Percentiles rank a stretch among this genome's conserved stretches.
phyloP scores from a whole-genome alignment of 345 rosid species.

The Salix koriyanagi region DNA sequence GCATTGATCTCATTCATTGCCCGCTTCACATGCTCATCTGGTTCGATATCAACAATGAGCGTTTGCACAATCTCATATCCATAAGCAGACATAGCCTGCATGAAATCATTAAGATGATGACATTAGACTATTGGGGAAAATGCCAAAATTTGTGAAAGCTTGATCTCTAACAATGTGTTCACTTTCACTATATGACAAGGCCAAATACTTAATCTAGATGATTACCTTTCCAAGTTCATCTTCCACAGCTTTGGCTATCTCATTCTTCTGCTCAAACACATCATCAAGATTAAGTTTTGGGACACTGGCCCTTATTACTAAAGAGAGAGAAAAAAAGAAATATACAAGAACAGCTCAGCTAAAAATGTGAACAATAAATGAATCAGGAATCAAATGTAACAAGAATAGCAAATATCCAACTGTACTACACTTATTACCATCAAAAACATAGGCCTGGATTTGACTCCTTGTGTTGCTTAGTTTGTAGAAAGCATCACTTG shows the following conservation, averaged over 20 bases:
- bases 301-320: slow-evolving; percentile 12
- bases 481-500: slow-evolving; percentile 15
- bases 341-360: neutral
- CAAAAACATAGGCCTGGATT: slow-evolving; percentile 20
- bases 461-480: slow-evolving; percentile 14
- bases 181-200: neutral
- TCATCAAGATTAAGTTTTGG: slow-evolving; percentile 16
- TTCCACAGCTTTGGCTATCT: slow-evolving; percentile 16
- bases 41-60: slow-evolving; percentile 21
- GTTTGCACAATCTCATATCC: slow-evolving; percentile 26
- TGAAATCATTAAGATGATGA: neutral
- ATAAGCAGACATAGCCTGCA: slow-evolving; percentile 27
- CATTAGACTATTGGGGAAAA: neutral
- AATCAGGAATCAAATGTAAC: neutral
- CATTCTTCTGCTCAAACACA: slow-evolving; percentile 14
- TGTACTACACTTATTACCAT: neutral
- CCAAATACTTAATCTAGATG: neutral
- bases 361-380: neutral
- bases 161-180: neutral
- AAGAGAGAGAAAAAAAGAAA: neutral
- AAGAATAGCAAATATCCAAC: neutral
- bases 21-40: slow-evolving; percentile 21
- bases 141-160: neutral
- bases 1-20: slow-evolving; percentile 26
- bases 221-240: slow-evolving; percentile 13